Percentiles rank a stretch among this genome's conserved stretches.
These are phyloP conservation scores for Brassica napus DNA, from an alignment of 345 rosid genomes.

Conservation along the genomic window Da-Ae NC_063446.1:22858001-22858500, in stretches of 20 bases:
- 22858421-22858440: conserved; percentile 75
- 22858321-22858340: conserved; percentile 73
- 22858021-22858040: conserved; percentile 61
- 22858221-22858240: conserved; percentile 32
- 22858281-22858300: conserved; percentile 76
- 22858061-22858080: conserved; percentile 69
- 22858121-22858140: conserved; percentile 64
- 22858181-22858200: conserved; percentile 84
- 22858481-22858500: conserved; percentile 55
- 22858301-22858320: conserved; percentile 73
- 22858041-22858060: conserved; percentile 68
- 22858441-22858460: conserved; percentile 65
- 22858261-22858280: conserved; percentile 70
- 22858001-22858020: conserved; percentile 76
- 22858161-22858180: conserved; percentile 68
- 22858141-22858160: conserved; percentile 62
- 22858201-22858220: conserved; percentile 59
- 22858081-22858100: conserved; percentile 74
- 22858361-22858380: conserved; percentile 56
- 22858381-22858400: conserved; percentile 56
- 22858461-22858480: conserved; percentile 44
- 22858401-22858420: conserved; percentile 68
- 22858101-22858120: conserved; percentile 67
- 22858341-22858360: conserved; percentile 65
- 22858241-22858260: conserved; percentile 46